These are phyloP conservation scores for Rhizopogon vinicolor DNA, from an alignment of 768 basidiomycete genomes.

Conservation along the genomic window DNA sequence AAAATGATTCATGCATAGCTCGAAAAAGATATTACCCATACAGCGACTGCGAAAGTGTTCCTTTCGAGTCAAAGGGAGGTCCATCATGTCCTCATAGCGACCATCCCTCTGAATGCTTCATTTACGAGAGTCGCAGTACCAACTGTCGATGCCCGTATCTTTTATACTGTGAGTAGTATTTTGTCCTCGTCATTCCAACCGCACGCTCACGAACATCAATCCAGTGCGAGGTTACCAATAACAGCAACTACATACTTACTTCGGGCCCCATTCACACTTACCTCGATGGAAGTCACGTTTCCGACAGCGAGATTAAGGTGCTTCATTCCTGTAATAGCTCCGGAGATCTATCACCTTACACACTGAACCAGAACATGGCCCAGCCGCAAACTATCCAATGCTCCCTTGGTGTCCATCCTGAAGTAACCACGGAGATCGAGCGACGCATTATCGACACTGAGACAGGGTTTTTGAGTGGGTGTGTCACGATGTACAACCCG, in stretches of 20 bases:
- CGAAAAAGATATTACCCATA: slow-evolving; percentile 11
- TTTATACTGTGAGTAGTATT: slow-evolving; percentile 12
- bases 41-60: slow-evolving; percentile 7
- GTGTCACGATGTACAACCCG: slow-evolving; percentile 12
- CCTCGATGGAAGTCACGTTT: slow-evolving; percentile 23
- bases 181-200: background rate
- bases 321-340: slow-evolving; percentile 4
- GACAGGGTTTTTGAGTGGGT: too few species aligned
- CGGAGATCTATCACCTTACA: background rate
- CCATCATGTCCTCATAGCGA: slow-evolving; percentile 18
- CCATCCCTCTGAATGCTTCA: slow-evolving; percentile 14
- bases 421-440: slow-evolving; percentile 13
- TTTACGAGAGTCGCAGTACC: slow-evolving; percentile 21
- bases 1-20: background rate
- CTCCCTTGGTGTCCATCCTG: slow-evolving; percentile 12
- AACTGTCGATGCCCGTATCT: slow-evolving; percentile 12
- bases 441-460: slow-evolving; percentile 5
- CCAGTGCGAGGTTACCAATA: slow-evolving; percentile 23
- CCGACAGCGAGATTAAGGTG: slow-evolving; percentile 17
- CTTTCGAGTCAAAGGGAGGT: slow-evolving; percentile 8
- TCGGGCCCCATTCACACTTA: slow-evolving; percentile 23
- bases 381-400: slow-evolving; percentile 16
- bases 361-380: slow-evolving; percentile 5
- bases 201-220: too few species aligned
- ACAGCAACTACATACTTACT: slow-evolving; percentile 18